Evolutionary conservation across 2,329 filamentous ascomycete species (phyloP), one percentile per base, ranked within the genome.

Genomic region (Monilinia vaccinii-corymbosi): DNA sequence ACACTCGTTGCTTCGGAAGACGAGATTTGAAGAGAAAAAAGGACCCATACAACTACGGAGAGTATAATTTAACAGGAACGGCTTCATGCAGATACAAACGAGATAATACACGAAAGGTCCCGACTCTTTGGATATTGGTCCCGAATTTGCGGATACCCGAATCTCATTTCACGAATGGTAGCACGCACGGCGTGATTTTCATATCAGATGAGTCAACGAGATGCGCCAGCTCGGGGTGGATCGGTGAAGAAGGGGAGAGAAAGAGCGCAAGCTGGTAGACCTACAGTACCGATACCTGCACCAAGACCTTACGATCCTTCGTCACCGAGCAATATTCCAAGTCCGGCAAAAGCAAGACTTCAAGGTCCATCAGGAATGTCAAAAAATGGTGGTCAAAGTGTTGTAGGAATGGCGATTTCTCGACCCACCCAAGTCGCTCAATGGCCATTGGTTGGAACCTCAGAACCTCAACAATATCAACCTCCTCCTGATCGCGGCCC

Each of bases 231-330:
- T 56, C 63, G 58, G 31, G 65, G 62, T 72, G 75, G 72, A 66
- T 82, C 81, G 62, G 77, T 82, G 66, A 78, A 72, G 71, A 78
- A 76, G 69, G 81, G 80, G 44, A 78, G 81, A 71, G 81, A 84
- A 70, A 76, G 75, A 64, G 77, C 77, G 60, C 74, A 77, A 67
- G 76, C 74, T 62, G 78, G 76, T 40, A 60, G 69, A 44, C 69
- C 71, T 32, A 67, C 65, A 61, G 64, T 63, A 61, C 69, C 69
- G 47, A 70, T 64, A 58, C 60, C 53, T 60, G 61, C 62, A 56
- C 62, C 61, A 63, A 51, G 45, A 25, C 67, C 67, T 28, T 63
- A 58, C 50, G 40, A 62, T 44, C 62, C 64, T 59, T 61, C 62
- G 7, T 61, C 61, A 36, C 47, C 64, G 9, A 63, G 55, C 55